Evolutionary conservation across 352 stramenopile species (phyloP).

Genomic region (Globisporangium polare): DNA sequence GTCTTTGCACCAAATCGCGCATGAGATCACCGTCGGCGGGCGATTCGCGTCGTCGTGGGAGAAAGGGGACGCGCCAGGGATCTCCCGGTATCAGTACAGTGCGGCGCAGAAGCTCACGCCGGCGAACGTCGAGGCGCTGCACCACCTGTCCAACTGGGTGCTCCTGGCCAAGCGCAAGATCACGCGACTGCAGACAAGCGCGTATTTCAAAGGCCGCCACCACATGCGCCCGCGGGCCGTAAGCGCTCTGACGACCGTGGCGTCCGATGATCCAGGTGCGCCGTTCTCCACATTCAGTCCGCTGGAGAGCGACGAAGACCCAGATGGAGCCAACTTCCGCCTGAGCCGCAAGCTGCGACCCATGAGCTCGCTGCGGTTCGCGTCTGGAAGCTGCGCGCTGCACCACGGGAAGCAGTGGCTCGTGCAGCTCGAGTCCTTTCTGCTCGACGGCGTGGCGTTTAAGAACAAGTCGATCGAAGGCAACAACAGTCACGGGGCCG

Average conservation of each 20-base stretch:
- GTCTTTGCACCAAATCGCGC: slow-evolving; percentile 42
- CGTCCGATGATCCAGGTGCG: slow-evolving; percentile 19
- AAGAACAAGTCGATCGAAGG: slow-evolving; percentile 17
- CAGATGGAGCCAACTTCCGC: slow-evolving; percentile 45
- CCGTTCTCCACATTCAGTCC: slow-evolving; percentile 12
- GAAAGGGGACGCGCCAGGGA: neutral
- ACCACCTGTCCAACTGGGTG: slow-evolving; percentile 80
- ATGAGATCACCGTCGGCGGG: slow-evolving; percentile 40
- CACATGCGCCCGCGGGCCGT: slow-evolving; percentile 30
- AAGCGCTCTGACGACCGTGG: slow-evolving; percentile 44
- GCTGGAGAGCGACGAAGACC: slow-evolving; percentile 18
- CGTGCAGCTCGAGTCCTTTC: slow-evolving; percentile 62
- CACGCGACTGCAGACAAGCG: slow-evolving; percentile 43
- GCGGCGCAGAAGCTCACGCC: slow-evolving; percentile 29
- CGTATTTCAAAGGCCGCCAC: slow-evolving; percentile 21
- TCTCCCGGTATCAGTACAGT: neutral
- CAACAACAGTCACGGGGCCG: neutral
- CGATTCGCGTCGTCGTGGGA: slow-evolving; percentile 25
- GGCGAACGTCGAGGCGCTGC: slow-evolving; percentile 70
- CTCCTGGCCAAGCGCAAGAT: slow-evolving; percentile 73
- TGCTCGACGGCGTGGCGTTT: slow-evolving; percentile 52
- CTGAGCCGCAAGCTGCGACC: slow-evolving; percentile 71
- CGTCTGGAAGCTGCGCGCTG: slow-evolving; percentile 50
- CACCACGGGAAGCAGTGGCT: slow-evolving; percentile 65
- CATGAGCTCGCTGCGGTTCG: slow-evolving; percentile 80